phyloP scores from a whole-genome alignment of 768 basidiomycete species.

The Psilocybe cubensis region DNA sequence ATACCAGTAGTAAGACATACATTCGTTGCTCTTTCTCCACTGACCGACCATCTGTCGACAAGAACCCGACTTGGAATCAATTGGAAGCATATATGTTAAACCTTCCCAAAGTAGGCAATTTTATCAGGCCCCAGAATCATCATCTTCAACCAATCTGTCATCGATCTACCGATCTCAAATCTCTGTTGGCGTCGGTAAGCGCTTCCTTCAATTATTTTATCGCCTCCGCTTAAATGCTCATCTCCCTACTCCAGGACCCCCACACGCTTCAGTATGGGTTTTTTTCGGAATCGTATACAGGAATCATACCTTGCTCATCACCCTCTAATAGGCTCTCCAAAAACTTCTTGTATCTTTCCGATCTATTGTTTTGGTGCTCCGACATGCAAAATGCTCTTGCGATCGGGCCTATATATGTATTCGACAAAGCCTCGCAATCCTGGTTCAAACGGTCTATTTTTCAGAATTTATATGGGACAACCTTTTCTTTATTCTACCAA shows the following conservation, averaged over 20 bases:
- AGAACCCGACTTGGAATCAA: background rate
- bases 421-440: background rate
- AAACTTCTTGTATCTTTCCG: conserved; percentile 11
- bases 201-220: background rate
- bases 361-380: background rate
- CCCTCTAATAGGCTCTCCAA: background rate
- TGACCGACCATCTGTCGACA: background rate
- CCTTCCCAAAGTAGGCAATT: background rate
- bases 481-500: conserved; percentile 7
- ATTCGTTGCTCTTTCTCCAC: background rate
- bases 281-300: background rate
- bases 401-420: conserved; percentile 3
- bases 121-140: background rate
- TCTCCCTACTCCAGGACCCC: background rate
- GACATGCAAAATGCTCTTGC: conserved; percentile 1
- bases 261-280: background rate
- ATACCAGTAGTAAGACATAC: background rate
- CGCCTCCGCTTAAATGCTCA: background rate
- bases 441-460: conserved; percentile 9
- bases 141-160: conserved; percentile 1
- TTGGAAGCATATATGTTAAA: background rate
- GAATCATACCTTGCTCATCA: background rate
- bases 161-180: background rate
- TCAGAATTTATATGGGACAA: conserved; percentile 5
- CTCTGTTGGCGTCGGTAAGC: conserved; percentile 4